Percentiles rank a stretch among this genome's conserved stretches.
phyloP scores from a whole-genome alignment of 2,329 filamentous ascomycete genomes.

The Clarireedia monteithiana region DNA sequence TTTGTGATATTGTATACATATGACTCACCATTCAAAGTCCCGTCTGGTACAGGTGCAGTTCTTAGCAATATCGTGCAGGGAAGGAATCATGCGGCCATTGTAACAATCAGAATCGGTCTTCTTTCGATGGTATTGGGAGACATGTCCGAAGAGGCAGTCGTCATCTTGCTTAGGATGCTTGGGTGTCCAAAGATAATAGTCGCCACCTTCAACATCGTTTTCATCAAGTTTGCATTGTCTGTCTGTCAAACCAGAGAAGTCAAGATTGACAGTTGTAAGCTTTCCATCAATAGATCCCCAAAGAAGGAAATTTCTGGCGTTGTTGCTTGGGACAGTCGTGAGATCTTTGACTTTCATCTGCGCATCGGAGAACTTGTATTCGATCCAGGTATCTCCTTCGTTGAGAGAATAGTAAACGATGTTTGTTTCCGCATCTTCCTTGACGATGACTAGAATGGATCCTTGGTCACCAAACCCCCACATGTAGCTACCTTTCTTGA shows the following conservation, averaged over 20 bases:
- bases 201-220: slow-evolving; percentile 46
- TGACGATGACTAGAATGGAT: slow-evolving; percentile 81
- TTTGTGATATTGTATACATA: background rate
- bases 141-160: slow-evolving; percentile 88
- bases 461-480: slow-evolving; percentile 97
- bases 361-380: slow-evolving; percentile 64
- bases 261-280: slow-evolving; percentile 71
- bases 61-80: slow-evolving; percentile 58
- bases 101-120: slow-evolving; percentile 71
- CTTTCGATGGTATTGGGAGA: slow-evolving; percentile 86
- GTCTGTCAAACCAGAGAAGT: slow-evolving; percentile 77
- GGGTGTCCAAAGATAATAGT: slow-evolving; percentile 86
- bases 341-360: slow-evolving; percentile 72
- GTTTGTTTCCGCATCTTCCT: slow-evolving; percentile 60
- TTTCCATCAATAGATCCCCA: slow-evolving; percentile 61
- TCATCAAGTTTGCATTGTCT: slow-evolving; percentile 64
- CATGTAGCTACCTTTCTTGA: slow-evolving; percentile 81
- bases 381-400: slow-evolving; percentile 71
- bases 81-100: slow-evolving; percentile 66
- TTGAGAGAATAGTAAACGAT: slow-evolving; percentile 69
- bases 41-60: slow-evolving; percentile 78
- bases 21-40: slow-evolving; percentile 84
- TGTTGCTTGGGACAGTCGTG: slow-evolving; percentile 81
- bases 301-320: slow-evolving; percentile 82
- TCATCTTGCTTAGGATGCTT: slow-evolving; percentile 71